These are phyloP conservation scores for Wickerhamiella nectarea DNA, from an alignment of 805 yeast species.

Conservation along the genomic window DNA sequence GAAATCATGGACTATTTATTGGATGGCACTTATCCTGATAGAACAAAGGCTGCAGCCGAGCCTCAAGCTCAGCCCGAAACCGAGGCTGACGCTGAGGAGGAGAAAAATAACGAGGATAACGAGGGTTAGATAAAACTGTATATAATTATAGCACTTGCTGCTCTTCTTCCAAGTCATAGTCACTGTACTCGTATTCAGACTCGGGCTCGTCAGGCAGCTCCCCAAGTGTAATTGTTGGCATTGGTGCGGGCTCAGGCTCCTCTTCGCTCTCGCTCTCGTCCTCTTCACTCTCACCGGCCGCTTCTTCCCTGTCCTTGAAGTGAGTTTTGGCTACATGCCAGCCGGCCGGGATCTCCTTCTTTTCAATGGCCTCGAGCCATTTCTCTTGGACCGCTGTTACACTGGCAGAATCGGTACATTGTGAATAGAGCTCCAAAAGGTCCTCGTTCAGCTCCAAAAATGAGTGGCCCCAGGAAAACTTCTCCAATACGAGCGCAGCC, in stretches of 20 bases:
- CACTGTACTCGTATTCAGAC: conserved; percentile 5
- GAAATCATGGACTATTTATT: conserved; percentile 44
- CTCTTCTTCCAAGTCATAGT: conserved; percentile 12
- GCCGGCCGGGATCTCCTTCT: conserved; percentile 33
- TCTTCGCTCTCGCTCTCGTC: conserved; percentile 25
- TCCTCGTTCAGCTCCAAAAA: conserved; percentile 75
- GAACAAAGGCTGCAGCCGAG: background rate
- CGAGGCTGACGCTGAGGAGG: conserved; percentile 14
- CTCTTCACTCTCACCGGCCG: conserved; percentile 17
- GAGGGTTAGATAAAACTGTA: conserved; percentile 20
- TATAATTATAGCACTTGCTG: conserved; percentile 7
- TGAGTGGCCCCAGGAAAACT: conserved; percentile 89
- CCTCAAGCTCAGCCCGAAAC: background rate
- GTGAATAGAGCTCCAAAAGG: conserved; percentile 54
- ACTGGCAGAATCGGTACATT: conserved; percentile 70
- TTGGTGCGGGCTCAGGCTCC: background rate
- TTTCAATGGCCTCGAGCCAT: conserved; percentile 58
- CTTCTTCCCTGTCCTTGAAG: conserved; percentile 40
- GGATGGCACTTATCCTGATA: conserved; percentile 22
- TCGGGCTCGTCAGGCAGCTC: conserved; percentile 10
- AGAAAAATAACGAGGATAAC: conserved; percentile 26
- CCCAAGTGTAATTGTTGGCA: conserved; percentile 6
- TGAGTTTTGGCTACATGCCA: conserved; percentile 10
- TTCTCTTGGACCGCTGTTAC: conserved; percentile 56
- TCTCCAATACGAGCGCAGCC: conserved; percentile 63